These are phyloP conservation scores for Nicotiana rustica DNA, from an alignment of 305 asterid genomes.

Conservation along the genomic window DNA sequence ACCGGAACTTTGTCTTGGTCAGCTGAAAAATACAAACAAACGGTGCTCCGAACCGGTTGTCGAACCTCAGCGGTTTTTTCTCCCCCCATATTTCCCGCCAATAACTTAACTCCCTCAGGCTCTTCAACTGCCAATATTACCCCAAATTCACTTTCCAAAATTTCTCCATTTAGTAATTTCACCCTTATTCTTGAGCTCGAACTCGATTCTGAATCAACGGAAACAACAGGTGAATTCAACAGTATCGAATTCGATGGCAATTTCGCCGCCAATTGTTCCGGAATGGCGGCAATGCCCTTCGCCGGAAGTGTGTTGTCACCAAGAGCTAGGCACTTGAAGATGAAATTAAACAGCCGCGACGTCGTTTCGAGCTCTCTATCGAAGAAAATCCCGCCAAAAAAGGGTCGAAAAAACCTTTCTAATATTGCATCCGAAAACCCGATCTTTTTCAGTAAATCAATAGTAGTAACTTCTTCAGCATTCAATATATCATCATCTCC, in stretches of 20 bases:
- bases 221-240: constrained; percentile 63
- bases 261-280: constrained; percentile 75
- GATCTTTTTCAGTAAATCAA: constrained; percentile 57
- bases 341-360: constrained; percentile 83
- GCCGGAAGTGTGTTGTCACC: constrained; percentile 90
- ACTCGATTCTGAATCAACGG: constrained; percentile 48
- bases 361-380: constrained; percentile 87
- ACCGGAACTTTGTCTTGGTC: constrained; percentile 64
- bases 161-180: constrained; percentile 61
- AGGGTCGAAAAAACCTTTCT: constrained; percentile 84
- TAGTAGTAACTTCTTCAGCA: constrained; percentile 64
- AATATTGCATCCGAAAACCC: constrained; percentile 79
- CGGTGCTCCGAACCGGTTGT: constrained; percentile 74
- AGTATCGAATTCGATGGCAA: constrained; percentile 55
- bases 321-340: constrained; percentile 82
- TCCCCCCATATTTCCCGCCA: constrained; percentile 49
- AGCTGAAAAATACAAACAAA: constrained; percentile 75
- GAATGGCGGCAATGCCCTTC: constrained; percentile 85
- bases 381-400: constrained; percentile 92
- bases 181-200: constrained; percentile 43
- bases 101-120: constrained; percentile 64
- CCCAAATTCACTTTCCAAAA: constrained; percentile 63
- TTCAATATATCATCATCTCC: constrained; percentile 67
- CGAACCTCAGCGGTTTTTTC: constrained; percentile 43
- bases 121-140: constrained; percentile 89